Percentiles rank a stretch among this genome's conserved stretches.
These are phyloP conservation scores for Globisporangium cederbergense DNA, from an alignment of 352 stramenopile genomes.

Conservation along the genomic window DNA sequence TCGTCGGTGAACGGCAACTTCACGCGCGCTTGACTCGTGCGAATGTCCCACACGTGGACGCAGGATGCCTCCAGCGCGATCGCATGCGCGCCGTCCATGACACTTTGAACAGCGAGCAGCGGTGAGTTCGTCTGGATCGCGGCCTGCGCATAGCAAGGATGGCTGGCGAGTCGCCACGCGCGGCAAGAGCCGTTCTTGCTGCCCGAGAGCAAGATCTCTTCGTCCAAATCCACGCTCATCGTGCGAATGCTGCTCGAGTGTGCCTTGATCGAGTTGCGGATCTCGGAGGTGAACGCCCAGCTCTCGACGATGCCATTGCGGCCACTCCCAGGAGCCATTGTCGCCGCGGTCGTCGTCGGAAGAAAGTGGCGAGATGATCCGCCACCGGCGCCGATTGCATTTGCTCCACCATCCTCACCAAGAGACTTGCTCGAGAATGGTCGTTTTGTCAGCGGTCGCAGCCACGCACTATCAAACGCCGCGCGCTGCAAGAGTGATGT, in stretches of 20 bases:
- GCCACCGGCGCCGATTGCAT: neutral
- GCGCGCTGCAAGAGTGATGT: constrained; percentile 5
- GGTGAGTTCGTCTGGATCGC: constrained; percentile 28
- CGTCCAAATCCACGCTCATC: constrained; percentile 51
- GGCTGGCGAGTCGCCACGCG: constrained; percentile 56
- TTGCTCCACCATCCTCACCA: neutral
- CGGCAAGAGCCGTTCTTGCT: constrained; percentile 74
- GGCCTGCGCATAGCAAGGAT: constrained; percentile 28
- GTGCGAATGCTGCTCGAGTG: constrained; percentile 61
- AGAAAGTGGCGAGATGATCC: neutral
- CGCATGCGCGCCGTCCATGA: constrained; percentile 30
- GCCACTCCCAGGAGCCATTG: neutral
- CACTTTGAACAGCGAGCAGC: constrained; percentile 22
- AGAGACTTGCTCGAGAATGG: constrained; percentile 16
- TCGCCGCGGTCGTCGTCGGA: neutral
- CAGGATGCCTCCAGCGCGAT: constrained; percentile 37
- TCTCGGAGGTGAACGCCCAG: constrained; percentile 35
- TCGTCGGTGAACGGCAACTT: constrained; percentile 55
- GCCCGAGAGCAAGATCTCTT: constrained; percentile 62
- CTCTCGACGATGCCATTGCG: constrained; percentile 16
- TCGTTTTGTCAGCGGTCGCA: constrained; percentile 23
- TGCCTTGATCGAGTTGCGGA: constrained; percentile 54
- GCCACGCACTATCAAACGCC: constrained; percentile 24
- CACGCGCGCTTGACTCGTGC: constrained; percentile 54
- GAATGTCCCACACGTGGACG: constrained; percentile 68